Evolutionary conservation across 495 filamentous ascomycete species (phyloP).

Genomic region (Lasiosphaeris hirsuta): DNA sequence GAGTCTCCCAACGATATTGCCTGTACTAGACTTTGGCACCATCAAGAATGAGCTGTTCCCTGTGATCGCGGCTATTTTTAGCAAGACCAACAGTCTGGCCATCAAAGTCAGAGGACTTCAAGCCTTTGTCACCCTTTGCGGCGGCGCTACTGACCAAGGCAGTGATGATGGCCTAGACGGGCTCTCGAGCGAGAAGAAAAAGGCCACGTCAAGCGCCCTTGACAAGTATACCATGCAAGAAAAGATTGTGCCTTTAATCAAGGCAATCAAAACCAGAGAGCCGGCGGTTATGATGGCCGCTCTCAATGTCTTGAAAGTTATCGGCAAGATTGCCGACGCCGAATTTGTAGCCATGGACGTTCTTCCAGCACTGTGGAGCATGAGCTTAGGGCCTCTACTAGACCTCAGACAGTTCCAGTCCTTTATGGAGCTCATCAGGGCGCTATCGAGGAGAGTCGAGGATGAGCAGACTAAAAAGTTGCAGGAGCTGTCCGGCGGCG

Average conservation of each 20-base stretch:
- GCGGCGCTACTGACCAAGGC: conserved; percentile 55
- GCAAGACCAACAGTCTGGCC: conserved; percentile 82
- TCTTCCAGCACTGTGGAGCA: conserved; percentile 83
- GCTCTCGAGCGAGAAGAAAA: conserved; percentile 47
- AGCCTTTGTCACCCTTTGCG: conserved; percentile 85
- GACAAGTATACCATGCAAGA: conserved; percentile 98
- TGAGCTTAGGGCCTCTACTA: conserved; percentile 85
- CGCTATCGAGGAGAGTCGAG: conserved; percentile 74
- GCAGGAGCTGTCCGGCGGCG: conserved; percentile 66
- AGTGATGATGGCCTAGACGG: conserved; percentile 72
- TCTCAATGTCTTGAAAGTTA: conserved; percentile 74
- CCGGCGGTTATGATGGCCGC: conserved; percentile 97
- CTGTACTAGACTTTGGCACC: conserved; percentile 88
- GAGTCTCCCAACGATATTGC: conserved; percentile 68
- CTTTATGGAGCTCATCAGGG: conserved; percentile 84
- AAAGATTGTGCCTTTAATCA: conserved; percentile 86
- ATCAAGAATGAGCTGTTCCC: conserved; percentile 96
- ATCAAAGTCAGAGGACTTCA: conserved; percentile 92
- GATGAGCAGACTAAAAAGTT: conserved; percentile 84
- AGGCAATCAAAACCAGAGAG: conserved; percentile 94
- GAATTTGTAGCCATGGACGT: conserved; percentile 95
- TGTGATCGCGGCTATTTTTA: conserved; percentile 82
- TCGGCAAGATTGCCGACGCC: conserved; percentile 76
- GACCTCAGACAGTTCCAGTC: conserved; percentile 81
- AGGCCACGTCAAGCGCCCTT: conserved; percentile 64